These are phyloP conservation scores for Dictyostelium intermedium DNA, from an alignment of 78 protist species.

Conservation along the genomic window DNA sequence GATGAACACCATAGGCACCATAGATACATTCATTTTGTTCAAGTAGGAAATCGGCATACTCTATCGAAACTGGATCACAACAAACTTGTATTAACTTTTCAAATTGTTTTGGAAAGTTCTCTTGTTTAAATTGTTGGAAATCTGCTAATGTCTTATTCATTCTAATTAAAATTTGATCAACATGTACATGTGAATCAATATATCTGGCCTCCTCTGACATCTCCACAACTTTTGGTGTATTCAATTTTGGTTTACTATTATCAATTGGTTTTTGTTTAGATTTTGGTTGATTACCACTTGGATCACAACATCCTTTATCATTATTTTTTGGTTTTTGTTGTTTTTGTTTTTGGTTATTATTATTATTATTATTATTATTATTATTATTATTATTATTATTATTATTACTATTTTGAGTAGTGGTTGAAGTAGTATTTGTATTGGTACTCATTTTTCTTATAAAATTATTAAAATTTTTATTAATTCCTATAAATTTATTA, in stretches of 20 bases:
- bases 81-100: slow-evolving; percentile 67
- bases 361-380: neutral
- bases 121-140: slow-evolving; percentile 3
- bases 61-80: slow-evolving; percentile 69
- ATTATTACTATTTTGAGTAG: neutral
- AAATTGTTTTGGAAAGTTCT: slow-evolving; percentile 55
- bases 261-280: neutral
- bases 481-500: neutral
- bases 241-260: neutral
- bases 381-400: neutral
- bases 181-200: slow-evolving; percentile 65
- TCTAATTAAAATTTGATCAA: slow-evolving; percentile 56
- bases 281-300: neutral
- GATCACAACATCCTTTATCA: slow-evolving; percentile 14
- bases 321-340: slow-evolving; percentile 8
- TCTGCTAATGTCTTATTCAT: slow-evolving; percentile 6
- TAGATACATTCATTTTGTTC: slow-evolving; percentile 4
- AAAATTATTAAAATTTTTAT: neutral
- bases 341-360: neutral
- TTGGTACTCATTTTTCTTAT: neutral
- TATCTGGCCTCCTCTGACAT: slow-evolving; percentile 44
- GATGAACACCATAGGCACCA: slow-evolving; percentile 86
- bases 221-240: slow-evolving; percentile 16
- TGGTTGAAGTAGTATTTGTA: neutral
- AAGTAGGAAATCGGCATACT: slow-evolving; percentile 36